Percentiles rank a stretch among this genome's conserved stretches.
Conservation (phyloP, 495 filamentous ascomycete genomes). For the Opeltia flavorubescens region DNA sequence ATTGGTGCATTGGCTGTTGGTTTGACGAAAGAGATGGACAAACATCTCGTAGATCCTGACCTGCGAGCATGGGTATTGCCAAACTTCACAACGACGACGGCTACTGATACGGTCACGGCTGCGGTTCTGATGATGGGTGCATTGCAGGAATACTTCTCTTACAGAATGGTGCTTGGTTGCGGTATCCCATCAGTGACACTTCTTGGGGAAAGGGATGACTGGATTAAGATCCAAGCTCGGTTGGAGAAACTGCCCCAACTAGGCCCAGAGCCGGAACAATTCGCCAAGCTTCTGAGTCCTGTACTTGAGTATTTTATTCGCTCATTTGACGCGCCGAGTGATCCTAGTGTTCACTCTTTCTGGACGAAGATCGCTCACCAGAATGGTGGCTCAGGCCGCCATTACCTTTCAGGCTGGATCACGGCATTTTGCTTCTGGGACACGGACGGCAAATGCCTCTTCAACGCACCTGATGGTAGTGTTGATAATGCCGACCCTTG, state of each 20-base stretch:
- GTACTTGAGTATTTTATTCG: constrained; percentile 22
- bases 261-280: constrained; percentile 20
- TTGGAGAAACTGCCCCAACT: constrained; percentile 25
- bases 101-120: constrained; percentile 20
- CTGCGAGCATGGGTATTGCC: constrained; percentile 28
- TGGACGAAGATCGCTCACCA: constrained; percentile 23
- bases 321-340: constrained; percentile 21
- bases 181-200: constrained; percentile 37
- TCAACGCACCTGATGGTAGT: constrained; percentile 10
- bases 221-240: constrained; percentile 17
- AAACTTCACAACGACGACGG: constrained; percentile 26
- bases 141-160: constrained; percentile 28
- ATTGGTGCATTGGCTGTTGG: constrained; percentile 11
- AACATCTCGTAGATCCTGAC: constrained; percentile 22
- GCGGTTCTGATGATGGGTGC: constrained; percentile 29
- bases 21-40: constrained; percentile 19
- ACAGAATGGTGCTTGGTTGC: constrained; percentile 15
- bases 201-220: constrained; percentile 28
- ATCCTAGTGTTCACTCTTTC: constrained; percentile 14
- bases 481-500: too few relatives aligned
- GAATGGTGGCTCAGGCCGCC: constrained; percentile 23
- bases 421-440: constrained; percentile 31
- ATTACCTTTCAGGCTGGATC: constrained; percentile 27
- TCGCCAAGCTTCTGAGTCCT: constrained; percentile 16
- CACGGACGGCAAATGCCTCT: constrained; percentile 21